These are phyloP conservation scores for Dentipellis sp. DNA, from an alignment of 768 basidiomycete genomes.

Conservation along the genomic window DNA sequence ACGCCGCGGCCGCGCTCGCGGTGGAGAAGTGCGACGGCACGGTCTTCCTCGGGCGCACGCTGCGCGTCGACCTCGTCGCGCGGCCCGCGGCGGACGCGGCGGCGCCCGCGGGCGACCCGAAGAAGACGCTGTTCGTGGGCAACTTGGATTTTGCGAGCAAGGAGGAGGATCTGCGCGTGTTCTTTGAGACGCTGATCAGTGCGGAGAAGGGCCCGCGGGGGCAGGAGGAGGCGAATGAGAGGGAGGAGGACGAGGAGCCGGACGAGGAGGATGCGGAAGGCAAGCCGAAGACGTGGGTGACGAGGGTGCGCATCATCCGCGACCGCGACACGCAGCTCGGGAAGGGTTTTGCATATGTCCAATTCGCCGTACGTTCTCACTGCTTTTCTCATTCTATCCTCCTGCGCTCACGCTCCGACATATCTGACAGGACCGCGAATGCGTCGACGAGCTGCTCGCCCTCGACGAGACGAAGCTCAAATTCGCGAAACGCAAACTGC, in stretches of 20 bases:
- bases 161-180: constrained; percentile 81
- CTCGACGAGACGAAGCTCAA: constrained; percentile 71
- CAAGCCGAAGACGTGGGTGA: constrained; percentile 55
- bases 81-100: constrained; percentile 19
- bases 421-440: constrained; percentile 64
- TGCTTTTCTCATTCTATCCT: neutral
- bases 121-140: constrained; percentile 82
- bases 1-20: constrained; percentile 54
- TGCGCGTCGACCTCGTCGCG: constrained; percentile 70
- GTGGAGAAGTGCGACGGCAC: constrained; percentile 59
- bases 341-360: constrained; percentile 92
- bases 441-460: constrained; percentile 88
- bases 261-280: constrained; percentile 20
- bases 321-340: constrained; percentile 91
- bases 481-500: constrained; percentile 87
- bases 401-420: neutral
- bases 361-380: constrained; percentile 57
- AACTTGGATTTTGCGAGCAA: constrained; percentile 87
- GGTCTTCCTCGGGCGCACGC: constrained; percentile 63
- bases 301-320: constrained; percentile 77
- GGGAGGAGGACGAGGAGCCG: constrained; percentile 16
- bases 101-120: constrained; percentile 51
- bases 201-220: constrained; percentile 59
- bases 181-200: constrained; percentile 73
- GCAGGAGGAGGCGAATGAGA: constrained; percentile 17